Evolutionary conservation across 2,329 filamentous ascomycete genomes (phyloP).

Genomic region (Tolypocladium amazonense): DNA sequence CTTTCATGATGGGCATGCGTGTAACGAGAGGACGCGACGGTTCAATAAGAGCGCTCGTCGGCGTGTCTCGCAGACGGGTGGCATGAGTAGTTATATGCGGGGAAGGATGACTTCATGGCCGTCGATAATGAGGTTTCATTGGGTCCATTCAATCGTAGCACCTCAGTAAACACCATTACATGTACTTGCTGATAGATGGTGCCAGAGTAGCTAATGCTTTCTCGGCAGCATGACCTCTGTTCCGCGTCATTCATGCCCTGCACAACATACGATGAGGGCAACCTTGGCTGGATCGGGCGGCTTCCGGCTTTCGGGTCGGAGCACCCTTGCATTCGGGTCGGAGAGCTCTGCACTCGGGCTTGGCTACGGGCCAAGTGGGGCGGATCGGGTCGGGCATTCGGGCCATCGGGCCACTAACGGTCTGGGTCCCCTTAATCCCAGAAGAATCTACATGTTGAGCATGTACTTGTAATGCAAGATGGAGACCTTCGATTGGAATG

Average conservation of each 20-base stretch:
- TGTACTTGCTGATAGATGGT: too few species aligned
- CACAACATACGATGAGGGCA: not conserved
- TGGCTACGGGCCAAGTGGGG: slow-evolving; percentile 5
- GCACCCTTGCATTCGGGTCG: not conserved
- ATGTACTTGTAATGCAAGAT: not conserved
- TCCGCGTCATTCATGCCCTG: too few species aligned
- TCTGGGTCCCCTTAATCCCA: too few species aligned
- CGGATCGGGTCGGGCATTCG: not conserved
- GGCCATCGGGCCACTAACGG: not conserved
- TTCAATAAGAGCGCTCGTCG: not conserved
- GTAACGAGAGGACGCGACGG: not conserved
- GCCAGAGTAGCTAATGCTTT: too few species aligned
- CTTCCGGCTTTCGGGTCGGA: not conserved
- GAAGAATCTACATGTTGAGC: too few species aligned
- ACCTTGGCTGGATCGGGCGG: not conserved
- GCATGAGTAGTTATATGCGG: not conserved
- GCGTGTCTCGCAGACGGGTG: not conserved
- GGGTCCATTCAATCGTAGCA: too few species aligned
- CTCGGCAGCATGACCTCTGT: too few species aligned
- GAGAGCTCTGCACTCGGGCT: not conserved
- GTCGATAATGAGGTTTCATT: too few species aligned
- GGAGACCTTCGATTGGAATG: not conserved
- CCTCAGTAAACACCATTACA: too few species aligned
- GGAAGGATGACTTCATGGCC: not conserved
- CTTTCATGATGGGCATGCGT: slow-evolving; percentile 16